Evolutionary conservation across 306 rosid species (phyloP), one percentile per base, ranked within the genome.

Genomic region (Ziziphus jujuba): DNA sequence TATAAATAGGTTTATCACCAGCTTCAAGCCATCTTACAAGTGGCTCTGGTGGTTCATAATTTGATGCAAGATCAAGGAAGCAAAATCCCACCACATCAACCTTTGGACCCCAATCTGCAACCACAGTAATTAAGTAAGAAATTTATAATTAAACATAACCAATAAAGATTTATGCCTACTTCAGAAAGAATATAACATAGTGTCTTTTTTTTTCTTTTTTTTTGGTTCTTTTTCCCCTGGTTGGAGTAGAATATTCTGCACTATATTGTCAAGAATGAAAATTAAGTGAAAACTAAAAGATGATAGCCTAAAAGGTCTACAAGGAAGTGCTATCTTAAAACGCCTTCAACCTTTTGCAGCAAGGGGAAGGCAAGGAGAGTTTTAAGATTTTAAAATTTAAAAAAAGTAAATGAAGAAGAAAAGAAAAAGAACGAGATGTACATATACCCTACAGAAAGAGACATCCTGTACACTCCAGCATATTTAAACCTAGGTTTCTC

Each of bases 21-120:
- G 79, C 87, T 74, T 85, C 74, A 48, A 95, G 97, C 99, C 99
- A 95, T 73, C 87, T 87, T 63, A 85, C 77, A 24, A 95, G 96
- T 22, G 78, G 15, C 67, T 87, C 92, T 0, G 97, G 97, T 72
- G 99, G 97, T 81, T 88, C 88, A 73, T 79, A 95, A 80, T 88
- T 95, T 69, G 96, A 91, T 43, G 97, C 99, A 74, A 95, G 97
- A 85, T 95, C 99, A 72, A 95, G 99, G 87, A 95, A 95, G 87
- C 99, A 91, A 84, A 95, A 95, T 61, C 99, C 99, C 33, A 95
- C 99, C 59, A 91, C 96, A 74, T 95, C 99, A 63, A 90, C 80
- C 84, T 88, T 85, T 9, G 90, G 91, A 59, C 99, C 99, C 99
- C 99, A 95, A 85, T 95, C 99, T 95, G 89, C 77, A 84, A 79